phyloP scores from a whole-genome alignment of 1,284 basidiomycete species.

The Rhodotorula glutinis region DNA sequence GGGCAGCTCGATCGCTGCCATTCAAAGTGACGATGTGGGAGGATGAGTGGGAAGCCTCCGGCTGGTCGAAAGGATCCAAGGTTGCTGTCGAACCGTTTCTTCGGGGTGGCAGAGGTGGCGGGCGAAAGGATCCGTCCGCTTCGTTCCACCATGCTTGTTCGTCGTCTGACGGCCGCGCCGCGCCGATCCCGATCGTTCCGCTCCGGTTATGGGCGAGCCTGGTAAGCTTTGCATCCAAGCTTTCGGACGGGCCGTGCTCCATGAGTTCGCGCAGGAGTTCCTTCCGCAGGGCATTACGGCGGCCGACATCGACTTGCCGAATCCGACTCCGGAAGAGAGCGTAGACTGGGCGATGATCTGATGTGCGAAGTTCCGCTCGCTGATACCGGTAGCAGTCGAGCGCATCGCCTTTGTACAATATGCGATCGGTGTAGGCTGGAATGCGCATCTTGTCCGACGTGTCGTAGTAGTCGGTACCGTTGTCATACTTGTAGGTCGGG shows the following conservation, averaged over 20 bases:
- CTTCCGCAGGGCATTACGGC: conserved; percentile 66
- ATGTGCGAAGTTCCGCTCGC: conserved; percentile 75
- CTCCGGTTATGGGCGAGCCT: conserved; percentile 44
- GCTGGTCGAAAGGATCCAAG: conserved; percentile 8
- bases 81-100: background rate
- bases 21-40: background rate
- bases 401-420: conserved; percentile 72
- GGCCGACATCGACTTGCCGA: conserved; percentile 70
- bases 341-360: conserved; percentile 93
- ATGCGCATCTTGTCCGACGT: conserved; percentile 93
- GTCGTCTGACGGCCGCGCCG: conserved; percentile 73
- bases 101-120: background rate
- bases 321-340: conserved; percentile 75
- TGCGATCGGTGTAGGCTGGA: conserved; percentile 97
- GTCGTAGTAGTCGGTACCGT: conserved; percentile 75
- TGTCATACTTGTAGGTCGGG: conserved; percentile 63
- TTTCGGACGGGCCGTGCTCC: conserved; percentile 46
- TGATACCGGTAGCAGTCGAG: conserved; percentile 49
- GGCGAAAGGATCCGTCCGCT: conserved; percentile 22
- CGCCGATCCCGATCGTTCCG: conserved; percentile 43
- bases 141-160: conserved; percentile 71
- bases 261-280: conserved; percentile 51
- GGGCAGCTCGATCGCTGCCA: conserved; percentile 1
- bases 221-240: conserved; percentile 21
- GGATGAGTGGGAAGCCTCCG: background rate